These are phyloP conservation scores for Termitomyces sp. DNA, from an alignment of 768 basidiomycete species.

Conservation along the genomic window DNA sequence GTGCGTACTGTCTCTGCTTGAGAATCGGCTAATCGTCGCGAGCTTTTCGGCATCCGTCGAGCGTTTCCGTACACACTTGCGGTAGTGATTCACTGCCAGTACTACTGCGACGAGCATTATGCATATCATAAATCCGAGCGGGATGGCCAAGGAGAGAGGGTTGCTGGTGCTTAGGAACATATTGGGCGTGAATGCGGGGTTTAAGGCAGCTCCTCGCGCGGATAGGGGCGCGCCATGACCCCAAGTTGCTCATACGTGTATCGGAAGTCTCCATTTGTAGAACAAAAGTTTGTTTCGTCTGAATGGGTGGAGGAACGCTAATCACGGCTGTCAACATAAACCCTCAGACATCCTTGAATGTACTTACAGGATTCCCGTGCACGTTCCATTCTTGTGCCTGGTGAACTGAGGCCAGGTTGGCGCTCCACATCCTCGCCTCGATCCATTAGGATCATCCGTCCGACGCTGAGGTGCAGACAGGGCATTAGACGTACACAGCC, in stretches of 20 bases:
- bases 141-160: conserved; percentile 26
- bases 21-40: conserved; percentile 9
- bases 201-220: conserved; percentile 1
- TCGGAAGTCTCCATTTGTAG: conserved; percentile 14
- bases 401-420: conserved; percentile 17
- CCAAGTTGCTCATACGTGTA: too few species aligned
- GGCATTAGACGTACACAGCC: conserved; percentile 12
- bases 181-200: conserved; percentile 9
- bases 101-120: conserved; percentile 24
- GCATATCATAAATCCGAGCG: conserved; percentile 26
- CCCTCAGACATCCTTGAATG: neutral
- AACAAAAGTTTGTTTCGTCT: conserved; percentile 3
- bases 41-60: conserved; percentile 15
- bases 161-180: conserved; percentile 20
- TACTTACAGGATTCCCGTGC: conserved; percentile 21
- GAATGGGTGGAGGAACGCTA: conserved; percentile 5
- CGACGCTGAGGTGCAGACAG: neutral
- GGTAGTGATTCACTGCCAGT: conserved; percentile 23
- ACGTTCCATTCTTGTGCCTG: conserved; percentile 15
- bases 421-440: conserved; percentile 14
- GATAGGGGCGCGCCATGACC: neutral
- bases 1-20: conserved; percentile 11
- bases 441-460: neutral
- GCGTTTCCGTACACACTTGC: conserved; percentile 18
- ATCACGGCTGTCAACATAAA: neutral